These are phyloP conservation scores for Rhynchosporium agropyri DNA, from an alignment of 2,329 filamentous ascomycete genomes.

Conservation along the genomic window DNA sequence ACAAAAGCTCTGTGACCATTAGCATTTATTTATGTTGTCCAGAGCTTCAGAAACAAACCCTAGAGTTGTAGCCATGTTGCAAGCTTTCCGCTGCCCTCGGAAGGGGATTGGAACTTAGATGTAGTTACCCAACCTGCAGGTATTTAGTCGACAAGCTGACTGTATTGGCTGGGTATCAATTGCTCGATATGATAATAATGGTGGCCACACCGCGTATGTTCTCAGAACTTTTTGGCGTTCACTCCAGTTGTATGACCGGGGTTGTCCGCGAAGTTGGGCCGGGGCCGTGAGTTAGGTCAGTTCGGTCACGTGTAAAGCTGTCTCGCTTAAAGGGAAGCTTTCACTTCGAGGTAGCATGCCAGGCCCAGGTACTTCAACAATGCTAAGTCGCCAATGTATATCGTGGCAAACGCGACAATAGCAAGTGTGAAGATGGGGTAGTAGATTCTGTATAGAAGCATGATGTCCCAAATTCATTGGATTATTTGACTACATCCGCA, in stretches of 20 bases:
- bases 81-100: slow-evolving; percentile 32
- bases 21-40: slow-evolving; percentile 17
- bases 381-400: not conserved
- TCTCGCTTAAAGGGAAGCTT: not conserved
- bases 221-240: slow-evolving; percentile 16
- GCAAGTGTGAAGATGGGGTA: not conserved
- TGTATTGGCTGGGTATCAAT: slow-evolving; percentile 15
- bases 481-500: not conserved
- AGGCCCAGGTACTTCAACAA: not conserved
- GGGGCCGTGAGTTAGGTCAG: not conserved
- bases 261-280: slow-evolving; percentile 1
- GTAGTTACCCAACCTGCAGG: no score
- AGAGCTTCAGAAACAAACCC: slow-evolving; percentile 45
- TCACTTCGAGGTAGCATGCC: not conserved
- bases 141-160: slow-evolving; percentile 16
- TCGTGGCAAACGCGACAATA: not conserved
- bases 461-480: not conserved
- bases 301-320: not conserved
- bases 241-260: not conserved
- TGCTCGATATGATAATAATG: slow-evolving; percentile 1
- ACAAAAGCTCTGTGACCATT: slow-evolving; percentile 71
- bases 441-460: not conserved
- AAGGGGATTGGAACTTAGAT: slow-evolving; percentile 21
- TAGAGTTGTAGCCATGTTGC: slow-evolving; percentile 56
- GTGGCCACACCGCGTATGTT: not conserved